A percentile compares a stretch with the other conserved stretches of the same genome.
Evolutionary conservation across 257 asterid genomes (phyloP).

Genomic region (Anisodus tanguticus): DNA sequence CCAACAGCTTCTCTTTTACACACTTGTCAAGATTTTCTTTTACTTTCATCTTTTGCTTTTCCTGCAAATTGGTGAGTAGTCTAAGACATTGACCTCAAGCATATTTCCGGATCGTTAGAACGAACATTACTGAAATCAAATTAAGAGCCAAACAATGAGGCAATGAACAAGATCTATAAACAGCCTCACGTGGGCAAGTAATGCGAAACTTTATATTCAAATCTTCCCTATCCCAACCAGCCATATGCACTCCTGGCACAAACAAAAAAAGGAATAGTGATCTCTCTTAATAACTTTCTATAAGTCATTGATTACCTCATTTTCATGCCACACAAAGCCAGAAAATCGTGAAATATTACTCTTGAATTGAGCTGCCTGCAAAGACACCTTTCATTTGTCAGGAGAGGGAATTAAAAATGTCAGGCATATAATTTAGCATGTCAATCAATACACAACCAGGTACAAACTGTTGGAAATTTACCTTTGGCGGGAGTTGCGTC

Average conservation of each 20-base stretch:
- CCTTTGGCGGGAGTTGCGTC: too few species aligned
- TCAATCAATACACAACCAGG: not conserved
- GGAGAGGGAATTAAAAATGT: not conserved
- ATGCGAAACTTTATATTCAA: slow-evolving; percentile 6
- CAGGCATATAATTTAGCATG: not conserved
- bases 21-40: slow-evolving; percentile 86
- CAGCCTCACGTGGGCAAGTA: not conserved
- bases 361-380: slow-evolving; percentile 85
- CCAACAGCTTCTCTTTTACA: slow-evolving; percentile 80
- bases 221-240: not conserved
- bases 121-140: not conserved
- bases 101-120: not conserved
- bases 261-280: not conserved
- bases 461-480: not conserved
- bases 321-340: slow-evolving; percentile 86
- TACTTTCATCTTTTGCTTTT: slow-evolving; percentile 70
- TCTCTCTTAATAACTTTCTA: not conserved
- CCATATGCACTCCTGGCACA: not conserved
- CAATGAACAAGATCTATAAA: not conserved
- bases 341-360: slow-evolving; percentile 79
- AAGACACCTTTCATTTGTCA: slow-evolving; percentile 23
- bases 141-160: not conserved
- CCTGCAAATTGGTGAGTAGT: slow-evolving; percentile 50
- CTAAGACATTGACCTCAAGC: not conserved
- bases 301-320: slow-evolving; percentile 58